Evolutionary conservation across 2,329 filamentous ascomycete species (phyloP).

Genomic region (Hymenoscyphus fraxineus): DNA sequence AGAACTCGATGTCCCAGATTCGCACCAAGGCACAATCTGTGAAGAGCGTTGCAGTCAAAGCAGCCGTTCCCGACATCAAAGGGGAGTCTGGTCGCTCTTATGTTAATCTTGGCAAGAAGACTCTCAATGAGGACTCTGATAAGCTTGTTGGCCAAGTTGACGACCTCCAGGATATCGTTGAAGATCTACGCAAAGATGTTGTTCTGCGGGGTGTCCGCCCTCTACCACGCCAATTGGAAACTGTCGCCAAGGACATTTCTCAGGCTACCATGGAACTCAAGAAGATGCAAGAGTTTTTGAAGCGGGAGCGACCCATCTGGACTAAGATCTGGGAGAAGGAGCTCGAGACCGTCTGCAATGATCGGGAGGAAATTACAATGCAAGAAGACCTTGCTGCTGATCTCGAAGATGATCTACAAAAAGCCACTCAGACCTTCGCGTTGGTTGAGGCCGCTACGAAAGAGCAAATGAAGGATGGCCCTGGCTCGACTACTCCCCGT

Average conservation of each 20-base stretch:
- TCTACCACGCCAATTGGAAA: conserved; percentile 82
- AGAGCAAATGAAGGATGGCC: conserved; percentile 81
- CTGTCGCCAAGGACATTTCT: conserved; percentile 83
- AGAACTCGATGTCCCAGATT: conserved; percentile 80
- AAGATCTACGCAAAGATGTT: conserved; percentile 96
- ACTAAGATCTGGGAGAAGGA: conserved; percentile 99
- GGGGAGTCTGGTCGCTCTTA: conserved; percentile 80
- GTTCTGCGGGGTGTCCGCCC: conserved; percentile 89
- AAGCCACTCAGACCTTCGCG: conserved; percentile 87
- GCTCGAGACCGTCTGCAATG: conserved; percentile 90
- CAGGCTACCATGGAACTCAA: conserved; percentile 79
- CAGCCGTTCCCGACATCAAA: conserved; percentile 66
- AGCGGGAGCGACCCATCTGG: conserved; percentile 91
- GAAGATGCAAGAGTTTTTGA: conserved; percentile 90
- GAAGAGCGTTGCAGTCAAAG: conserved; percentile 70
- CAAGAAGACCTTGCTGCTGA: conserved; percentile 94
- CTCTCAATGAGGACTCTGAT: conserved; percentile 82
- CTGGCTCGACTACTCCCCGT: conserved; percentile 46
- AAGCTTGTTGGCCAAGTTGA: conserved; percentile 88
- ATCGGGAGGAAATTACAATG: conserved; percentile 89
- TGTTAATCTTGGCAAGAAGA: conserved; percentile 82
- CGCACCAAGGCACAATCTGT: conserved; percentile 77
- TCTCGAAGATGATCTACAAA: conserved; percentile 90
- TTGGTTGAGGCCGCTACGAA: conserved; percentile 98
- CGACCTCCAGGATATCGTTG: conserved; percentile 93